phyloP scores from a whole-genome alignment of 169 alveolate genomes.

The Toxoplasma gondii region DNA sequence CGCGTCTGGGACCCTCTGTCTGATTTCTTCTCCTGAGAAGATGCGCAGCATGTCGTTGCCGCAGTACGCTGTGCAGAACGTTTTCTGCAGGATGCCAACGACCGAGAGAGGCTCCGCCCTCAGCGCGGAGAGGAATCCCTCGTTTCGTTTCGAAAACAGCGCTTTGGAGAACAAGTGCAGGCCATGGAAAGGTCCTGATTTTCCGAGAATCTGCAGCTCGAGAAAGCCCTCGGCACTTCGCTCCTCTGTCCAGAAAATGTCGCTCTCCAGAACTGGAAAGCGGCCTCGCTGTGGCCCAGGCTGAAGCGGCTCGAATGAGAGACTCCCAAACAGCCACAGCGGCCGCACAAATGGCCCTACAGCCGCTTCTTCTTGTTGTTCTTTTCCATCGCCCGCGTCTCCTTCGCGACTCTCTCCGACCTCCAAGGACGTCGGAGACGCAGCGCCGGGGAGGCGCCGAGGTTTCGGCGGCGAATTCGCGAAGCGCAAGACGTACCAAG shows the following conservation, averaged over 20 bases:
- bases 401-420: background rate
- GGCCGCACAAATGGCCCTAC: background rate
- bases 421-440: background rate
- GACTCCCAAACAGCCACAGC: conserved; percentile 8
- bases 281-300: background rate
- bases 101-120: background rate
- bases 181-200: background rate
- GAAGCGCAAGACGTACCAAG: background rate
- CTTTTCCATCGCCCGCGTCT: background rate
- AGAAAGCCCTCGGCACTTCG: background rate
- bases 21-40: background rate
- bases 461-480: background rate
- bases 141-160: background rate
- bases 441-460: background rate
- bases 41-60: background rate
- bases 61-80: conserved; percentile 23
- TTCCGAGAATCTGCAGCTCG: background rate
- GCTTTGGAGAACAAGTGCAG: background rate
- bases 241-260: background rate
- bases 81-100: background rate
- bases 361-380: background rate
- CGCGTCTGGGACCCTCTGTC: background rate
- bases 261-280: background rate
- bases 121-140: background rate
- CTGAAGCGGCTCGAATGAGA: background rate